Evolutionary conservation across 2,329 filamentous ascomycete species (phyloP), one percentile per base, ranked within the genome.

Genomic region (Penicillium decumbens): DNA sequence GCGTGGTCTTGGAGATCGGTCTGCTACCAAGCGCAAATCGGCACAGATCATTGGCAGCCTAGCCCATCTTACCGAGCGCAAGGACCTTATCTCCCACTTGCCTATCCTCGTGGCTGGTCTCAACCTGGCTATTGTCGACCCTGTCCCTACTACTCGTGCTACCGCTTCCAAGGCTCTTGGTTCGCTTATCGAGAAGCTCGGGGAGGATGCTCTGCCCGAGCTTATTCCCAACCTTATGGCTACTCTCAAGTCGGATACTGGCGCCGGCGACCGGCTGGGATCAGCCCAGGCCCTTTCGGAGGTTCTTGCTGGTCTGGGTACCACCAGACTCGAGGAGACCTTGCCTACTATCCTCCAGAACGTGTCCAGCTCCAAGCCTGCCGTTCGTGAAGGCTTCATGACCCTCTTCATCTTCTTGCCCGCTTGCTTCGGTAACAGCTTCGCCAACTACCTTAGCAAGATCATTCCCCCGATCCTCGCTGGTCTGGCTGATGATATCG

Each of bases 381-480:
- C 90, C 47, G 89, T 98, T 56, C 85, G 93, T 62, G 93, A 98
- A 77, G 93, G 93, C 40, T 98, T 98, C 76, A 98, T 98, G 93
- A 96, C 93, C 6, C 80, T 98, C 35, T 98, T 98, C 74, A 97
- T 98, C 59, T 98, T 96, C 80, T 83, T 98, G 75, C 93, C 93
- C 10, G 93, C 95, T 45, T 98, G 93, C 74, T 98, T 98, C 64
- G 93, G 93, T 64, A 98, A 98, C 79, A 95, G 91, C 70, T 98
- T 98, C 65, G 87, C 93, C 60, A 90, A 89, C 66, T 98, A 98
- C 66, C 85, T 98, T 53, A 89, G 85, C 72, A 90, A 85, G 67
- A 95, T 98, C 63, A 95, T 98, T 61, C 95, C 93, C 15, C 88
- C 93, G 18, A 97, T 98, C 63, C 79, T 98, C 56, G 84, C 89